A percentile compares a stretch with the other conserved stretches of the same genome.
These are phyloP conservation scores for Xylogone sp. DNA, from an alignment of 2,329 filamentous ascomycete species.

Conservation along the genomic window DNA sequence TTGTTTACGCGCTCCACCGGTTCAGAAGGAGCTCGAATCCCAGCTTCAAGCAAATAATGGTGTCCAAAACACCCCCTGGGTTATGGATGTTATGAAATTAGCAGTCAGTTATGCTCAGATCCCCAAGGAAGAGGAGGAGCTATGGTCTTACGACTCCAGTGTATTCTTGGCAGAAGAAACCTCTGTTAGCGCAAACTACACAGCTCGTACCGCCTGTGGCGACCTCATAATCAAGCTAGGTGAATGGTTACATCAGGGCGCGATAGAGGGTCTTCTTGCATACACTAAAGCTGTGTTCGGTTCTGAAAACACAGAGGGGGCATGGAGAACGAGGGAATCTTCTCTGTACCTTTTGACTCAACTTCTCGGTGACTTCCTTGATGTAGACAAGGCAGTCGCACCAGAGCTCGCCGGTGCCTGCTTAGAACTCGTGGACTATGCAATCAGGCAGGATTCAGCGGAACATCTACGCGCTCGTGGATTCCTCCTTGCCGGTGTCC, in stretches of 20 bases:
- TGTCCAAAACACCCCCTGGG: slow-evolving; percentile 69
- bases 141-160: slow-evolving; percentile 97
- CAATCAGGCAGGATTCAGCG: slow-evolving; percentile 65
- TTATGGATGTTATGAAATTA: slow-evolving; percentile 83
- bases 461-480: slow-evolving; percentile 81
- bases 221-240: slow-evolving; percentile 90
- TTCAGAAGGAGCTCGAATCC: slow-evolving; percentile 82
- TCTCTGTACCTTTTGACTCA: slow-evolving; percentile 82
- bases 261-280: slow-evolving; percentile 73
- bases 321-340: slow-evolving; percentile 70
- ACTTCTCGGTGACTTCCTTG: slow-evolving; percentile 77
- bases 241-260: slow-evolving; percentile 77
- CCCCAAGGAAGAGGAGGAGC: slow-evolving; percentile 83
- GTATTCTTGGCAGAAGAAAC: slow-evolving; percentile 94
- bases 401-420: slow-evolving; percentile 68
- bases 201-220: slow-evolving; percentile 85
- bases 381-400: slow-evolving; percentile 69
- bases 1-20: slow-evolving; percentile 81
- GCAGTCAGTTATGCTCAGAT: slow-evolving; percentile 85
- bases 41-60: slow-evolving; percentile 62
- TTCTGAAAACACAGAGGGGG: slow-evolving; percentile 33
- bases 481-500: slow-evolving; percentile 77
- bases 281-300: slow-evolving; percentile 74
- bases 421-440: slow-evolving; percentile 74
- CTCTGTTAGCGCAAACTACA: slow-evolving; percentile 93